A percentile compares a stretch with the other conserved stretches of the same genome.
phyloP scores from a whole-genome alignment of 2,329 filamentous ascomycete species.

The Immersiporthe knoxdaviesiana region DNA sequence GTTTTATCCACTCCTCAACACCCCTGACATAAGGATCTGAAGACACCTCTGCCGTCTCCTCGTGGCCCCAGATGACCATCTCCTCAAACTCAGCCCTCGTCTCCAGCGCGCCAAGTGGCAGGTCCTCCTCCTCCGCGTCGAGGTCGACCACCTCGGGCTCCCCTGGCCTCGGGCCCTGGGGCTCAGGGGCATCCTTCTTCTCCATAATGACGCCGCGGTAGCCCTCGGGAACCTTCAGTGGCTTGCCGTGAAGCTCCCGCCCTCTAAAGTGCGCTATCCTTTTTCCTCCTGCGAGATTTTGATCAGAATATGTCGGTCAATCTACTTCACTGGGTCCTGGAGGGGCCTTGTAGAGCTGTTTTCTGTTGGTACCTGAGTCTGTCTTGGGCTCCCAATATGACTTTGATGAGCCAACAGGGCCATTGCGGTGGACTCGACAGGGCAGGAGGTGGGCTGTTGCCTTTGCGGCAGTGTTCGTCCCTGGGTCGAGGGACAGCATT shows the following conservation, averaged over 20 bases:
- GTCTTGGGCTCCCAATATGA: conserved; percentile 71
- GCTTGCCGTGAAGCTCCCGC: conserved; percentile 72
- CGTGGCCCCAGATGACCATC: conserved; percentile 85
- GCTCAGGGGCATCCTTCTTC: conserved; percentile 44
- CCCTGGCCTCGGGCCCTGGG: conserved; percentile 37
- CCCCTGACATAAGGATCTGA: conserved; percentile 74
- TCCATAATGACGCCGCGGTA: conserved; percentile 69
- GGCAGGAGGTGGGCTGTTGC: conserved; percentile 74
- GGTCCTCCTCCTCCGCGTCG: conserved; percentile 49
- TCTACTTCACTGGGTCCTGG: background rate
- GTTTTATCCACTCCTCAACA: conserved; percentile 78
- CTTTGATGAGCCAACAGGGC: conserved; percentile 64
- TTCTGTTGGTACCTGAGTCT: conserved; percentile 31
- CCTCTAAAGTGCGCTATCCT: conserved; percentile 75
- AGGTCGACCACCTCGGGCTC: conserved; percentile 36
- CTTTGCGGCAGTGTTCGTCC: conserved; percentile 36
- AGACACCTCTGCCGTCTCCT: conserved; percentile 62
- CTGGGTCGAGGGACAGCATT: conserved; percentile 46
- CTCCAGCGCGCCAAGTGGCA: conserved; percentile 61
- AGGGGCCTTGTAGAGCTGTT: background rate
- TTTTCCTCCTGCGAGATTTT: conserved; percentile 47
- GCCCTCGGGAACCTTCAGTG: conserved; percentile 67
- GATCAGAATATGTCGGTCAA: conserved; percentile 22
- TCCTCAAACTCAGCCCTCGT: conserved; percentile 71
- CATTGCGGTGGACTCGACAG: conserved; percentile 78